phyloP scores from a whole-genome alignment of 2,329 filamentous ascomycete species.

The Ceratocystiopsis minuta region DNA sequence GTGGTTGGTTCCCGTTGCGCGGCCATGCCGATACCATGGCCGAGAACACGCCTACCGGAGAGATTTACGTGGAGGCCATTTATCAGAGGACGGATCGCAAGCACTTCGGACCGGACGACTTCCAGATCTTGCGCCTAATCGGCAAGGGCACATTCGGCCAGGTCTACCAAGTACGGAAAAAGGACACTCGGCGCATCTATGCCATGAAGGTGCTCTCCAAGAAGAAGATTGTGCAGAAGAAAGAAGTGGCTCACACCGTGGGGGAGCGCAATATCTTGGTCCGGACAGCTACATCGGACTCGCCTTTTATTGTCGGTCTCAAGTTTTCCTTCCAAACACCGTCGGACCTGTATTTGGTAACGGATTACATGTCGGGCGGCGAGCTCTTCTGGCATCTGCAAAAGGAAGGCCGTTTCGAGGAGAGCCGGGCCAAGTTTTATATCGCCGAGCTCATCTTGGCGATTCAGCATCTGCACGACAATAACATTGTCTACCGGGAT shows the following conservation, averaged over 20 bases:
- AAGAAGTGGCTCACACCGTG: slow-evolving; percentile 92
- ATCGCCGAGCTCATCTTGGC: slow-evolving; percentile 94
- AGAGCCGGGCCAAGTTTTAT: slow-evolving; percentile 93
- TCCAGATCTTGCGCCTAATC: slow-evolving; percentile 88
- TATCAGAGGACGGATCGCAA: slow-evolving; percentile 81
- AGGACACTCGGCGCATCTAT: slow-evolving; percentile 88
- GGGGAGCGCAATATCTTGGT: slow-evolving; percentile 96
- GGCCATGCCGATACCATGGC: slow-evolving; percentile 52
- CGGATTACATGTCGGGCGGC: slow-evolving; percentile 97
- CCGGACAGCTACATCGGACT: slow-evolving; percentile 85
- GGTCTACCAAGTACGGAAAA: slow-evolving; percentile 96
- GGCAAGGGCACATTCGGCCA: slow-evolving; percentile 97
- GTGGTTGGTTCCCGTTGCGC: slow-evolving; percentile 71
- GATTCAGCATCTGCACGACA: slow-evolving; percentile 84
- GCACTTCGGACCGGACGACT: slow-evolving; percentile 86
- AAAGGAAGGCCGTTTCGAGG: slow-evolving; percentile 88
- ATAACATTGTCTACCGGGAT: slow-evolving; percentile 95
- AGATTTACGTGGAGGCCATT: slow-evolving; percentile 70
- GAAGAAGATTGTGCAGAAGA: slow-evolving; percentile 99
- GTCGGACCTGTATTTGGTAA: slow-evolving; percentile 92
- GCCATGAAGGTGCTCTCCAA: slow-evolving; percentile 99
- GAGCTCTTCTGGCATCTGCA: slow-evolving; percentile 98
- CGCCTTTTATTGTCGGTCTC: slow-evolving; percentile 90
- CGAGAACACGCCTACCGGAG: slow-evolving; percentile 64
- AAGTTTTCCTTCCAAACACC: slow-evolving; percentile 99